Evolutionary conservation across 1,284 basidiomycete genomes (phyloP), one percentile per base, ranked within the genome.

Genomic region (Chondrostereum purpureum): DNA sequence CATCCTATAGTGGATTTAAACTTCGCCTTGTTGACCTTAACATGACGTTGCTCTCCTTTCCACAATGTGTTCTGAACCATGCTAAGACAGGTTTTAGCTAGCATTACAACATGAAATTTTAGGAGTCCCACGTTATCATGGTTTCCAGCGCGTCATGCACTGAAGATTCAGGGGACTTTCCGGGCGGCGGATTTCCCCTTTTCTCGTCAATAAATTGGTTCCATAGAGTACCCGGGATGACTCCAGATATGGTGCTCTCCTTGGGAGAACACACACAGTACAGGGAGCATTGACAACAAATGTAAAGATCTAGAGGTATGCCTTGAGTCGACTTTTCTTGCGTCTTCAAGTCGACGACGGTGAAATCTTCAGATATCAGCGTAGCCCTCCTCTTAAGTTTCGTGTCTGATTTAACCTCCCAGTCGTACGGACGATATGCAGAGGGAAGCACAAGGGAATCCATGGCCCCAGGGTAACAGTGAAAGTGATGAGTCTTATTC

Each of bases 401-500:
- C 47, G 66, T 62, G 18, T 59, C 63, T 39, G 72, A 64, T 18
- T 66, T 57, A 16, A 63, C 53, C 47, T 81, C 76, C 80, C 81
- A 85, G 50, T 72, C 69, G 44, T 78, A 73, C 34, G 71, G 65
- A 20, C 65, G 66, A 53, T 80, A 79, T n/a, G 82, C 78, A 13
- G 80, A 76, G 16, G 72, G 77, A 20, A 88, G 72, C 51, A 73
- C 74, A 39, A 70, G 65, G 10, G 81, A 72, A 55, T 86, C 82
- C 16, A 88, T 72, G 2, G 81, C 81, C 46, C 70, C 74, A 45
- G 71, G 69, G 55, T 88, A 89, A 43, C 68, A 70, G 58, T 90
- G 87, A 54, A 86, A 88, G 57, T 90, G 87, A 56, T 90, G 87
- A 0, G 86, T 85, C 51, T 73, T 66, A 59, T 88, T 86, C n/a